These are phyloP conservation scores for Penicillium griseofulvum DNA, from an alignment of 2,329 filamentous ascomycete species.

Conservation along the genomic window DNA sequence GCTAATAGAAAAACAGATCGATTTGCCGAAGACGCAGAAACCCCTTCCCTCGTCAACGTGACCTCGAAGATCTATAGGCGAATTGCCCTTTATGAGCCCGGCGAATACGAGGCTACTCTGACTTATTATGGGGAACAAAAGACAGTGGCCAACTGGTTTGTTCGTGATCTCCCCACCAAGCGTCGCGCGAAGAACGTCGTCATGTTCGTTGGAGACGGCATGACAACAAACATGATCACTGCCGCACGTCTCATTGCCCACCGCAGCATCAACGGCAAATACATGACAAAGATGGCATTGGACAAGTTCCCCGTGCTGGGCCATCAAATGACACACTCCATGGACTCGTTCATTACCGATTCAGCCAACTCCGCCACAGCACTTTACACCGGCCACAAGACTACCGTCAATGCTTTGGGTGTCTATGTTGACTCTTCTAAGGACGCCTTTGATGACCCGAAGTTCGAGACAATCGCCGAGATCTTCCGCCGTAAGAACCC, in stretches of 20 bases:
- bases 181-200: conserved; percentile 82
- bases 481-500: conserved; percentile 67
- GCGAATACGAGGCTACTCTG: conserved; percentile 73
- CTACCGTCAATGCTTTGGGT: conserved; percentile 75
- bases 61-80: conserved; percentile 75
- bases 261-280: conserved; percentile 80
- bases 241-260: conserved; percentile 78
- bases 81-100: conserved; percentile 73
- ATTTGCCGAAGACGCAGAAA: conserved; percentile 69
- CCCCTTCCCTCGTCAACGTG: conserved; percentile 73
- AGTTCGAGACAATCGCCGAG: conserved; percentile 74
- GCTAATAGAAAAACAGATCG: conserved; percentile 52
- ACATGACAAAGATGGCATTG: conserved; percentile 70
- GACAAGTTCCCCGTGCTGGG: conserved; percentile 83
- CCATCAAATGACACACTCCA: conserved; percentile 85
- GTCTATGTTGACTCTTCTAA: conserved; percentile 77
- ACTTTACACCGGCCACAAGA: conserved; percentile 80
- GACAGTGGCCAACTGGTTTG: conserved; percentile 73
- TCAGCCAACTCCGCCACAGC: conserved; percentile 81
- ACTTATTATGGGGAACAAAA: conserved; percentile 70
- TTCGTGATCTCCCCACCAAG: conserved; percentile 66
- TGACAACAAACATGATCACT: conserved; percentile 52
- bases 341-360: conserved; percentile 83
- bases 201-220: conserved; percentile 73
- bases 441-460: conserved; percentile 75